Evolutionary conservation across 805 yeast genomes (phyloP).

Genomic region (Sugiyamaella qingdaonensis): DNA sequence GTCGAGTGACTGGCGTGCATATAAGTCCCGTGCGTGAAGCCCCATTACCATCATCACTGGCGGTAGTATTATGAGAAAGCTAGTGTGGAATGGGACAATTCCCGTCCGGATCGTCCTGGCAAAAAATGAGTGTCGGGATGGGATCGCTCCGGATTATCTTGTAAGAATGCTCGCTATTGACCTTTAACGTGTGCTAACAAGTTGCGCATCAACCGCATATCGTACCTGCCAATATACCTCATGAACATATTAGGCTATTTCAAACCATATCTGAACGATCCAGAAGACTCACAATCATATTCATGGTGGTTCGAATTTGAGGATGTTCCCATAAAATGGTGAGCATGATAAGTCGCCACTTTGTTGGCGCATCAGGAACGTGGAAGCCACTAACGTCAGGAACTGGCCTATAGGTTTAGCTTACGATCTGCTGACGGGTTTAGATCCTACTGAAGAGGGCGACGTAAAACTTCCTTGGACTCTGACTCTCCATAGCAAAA

Average conservation of each 20-base stretch:
- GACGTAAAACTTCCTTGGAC: constrained; percentile 41
- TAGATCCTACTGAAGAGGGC: constrained; percentile 31
- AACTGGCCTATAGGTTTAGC: constrained; percentile 69
- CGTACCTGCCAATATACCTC: constrained; percentile 28
- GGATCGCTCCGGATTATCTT: background rate
- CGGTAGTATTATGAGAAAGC: background rate
- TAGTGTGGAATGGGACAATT: constrained; percentile 1
- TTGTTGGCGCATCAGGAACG: no score
- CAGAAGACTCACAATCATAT: constrained; percentile 16
- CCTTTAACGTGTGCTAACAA: background rate
- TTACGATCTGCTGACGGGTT: constrained; percentile 49
- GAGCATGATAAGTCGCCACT: constrained; percentile 10
- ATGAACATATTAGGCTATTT: constrained; percentile 22
- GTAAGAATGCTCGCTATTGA: background rate
- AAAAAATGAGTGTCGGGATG: background rate
- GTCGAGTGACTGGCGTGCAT: no score
- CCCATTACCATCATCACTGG: no score
- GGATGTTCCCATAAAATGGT: constrained; percentile 65
- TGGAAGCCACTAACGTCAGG: constrained; percentile 25
- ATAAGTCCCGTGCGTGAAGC: no score
- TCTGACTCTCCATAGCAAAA: constrained; percentile 39
- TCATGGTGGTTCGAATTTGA: constrained; percentile 67
- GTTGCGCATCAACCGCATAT: constrained; percentile 19
- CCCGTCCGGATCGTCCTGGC: background rate
- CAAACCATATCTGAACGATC: constrained; percentile 26